These are phyloP conservation scores for Moesziomyces sp. DNA, from an alignment of 1,284 basidiomycete species.

Conservation along the genomic window DNA sequence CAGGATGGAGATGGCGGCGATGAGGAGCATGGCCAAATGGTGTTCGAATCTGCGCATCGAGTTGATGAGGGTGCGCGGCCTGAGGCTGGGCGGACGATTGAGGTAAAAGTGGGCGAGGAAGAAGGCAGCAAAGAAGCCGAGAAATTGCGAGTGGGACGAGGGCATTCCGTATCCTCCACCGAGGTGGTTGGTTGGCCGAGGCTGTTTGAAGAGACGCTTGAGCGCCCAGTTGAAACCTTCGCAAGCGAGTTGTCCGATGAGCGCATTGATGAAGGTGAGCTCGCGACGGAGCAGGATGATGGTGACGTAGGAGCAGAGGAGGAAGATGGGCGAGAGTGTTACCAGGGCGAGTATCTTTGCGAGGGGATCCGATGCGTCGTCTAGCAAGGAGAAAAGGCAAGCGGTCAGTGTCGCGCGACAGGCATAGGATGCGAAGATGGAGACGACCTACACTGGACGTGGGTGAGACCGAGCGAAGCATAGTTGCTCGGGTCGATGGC, in stretches of 20 bases:
- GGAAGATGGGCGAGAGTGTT: slow-evolving; percentile 63
- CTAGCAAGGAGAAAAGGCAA: background rate
- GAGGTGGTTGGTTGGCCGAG: slow-evolving; percentile 76
- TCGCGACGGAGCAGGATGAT: slow-evolving; percentile 81
- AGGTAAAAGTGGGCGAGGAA: slow-evolving; percentile 78
- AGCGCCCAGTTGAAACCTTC: slow-evolving; percentile 79
- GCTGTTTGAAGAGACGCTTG: slow-evolving; percentile 77
- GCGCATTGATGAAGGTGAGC: slow-evolving; percentile 81
- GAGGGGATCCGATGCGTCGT: slow-evolving; percentile 53
- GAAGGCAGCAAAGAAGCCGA: slow-evolving; percentile 85
- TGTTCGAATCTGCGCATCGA: slow-evolving; percentile 51
- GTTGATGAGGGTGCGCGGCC: slow-evolving; percentile 55
- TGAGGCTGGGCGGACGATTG: slow-evolving; percentile 75
- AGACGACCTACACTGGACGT: slow-evolving; percentile 56
- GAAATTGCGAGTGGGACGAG: slow-evolving; percentile 86
- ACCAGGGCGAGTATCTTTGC: slow-evolving; percentile 57
- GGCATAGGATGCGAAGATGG: background rate
- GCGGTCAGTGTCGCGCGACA: background rate
- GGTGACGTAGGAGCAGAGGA: slow-evolving; percentile 75
- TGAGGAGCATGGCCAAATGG: slow-evolving; percentile 71
- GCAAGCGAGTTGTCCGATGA: slow-evolving; percentile 80
- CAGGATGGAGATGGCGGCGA: slow-evolving; percentile 73
- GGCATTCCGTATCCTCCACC: slow-evolving; percentile 86
- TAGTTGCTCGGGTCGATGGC: slow-evolving; percentile 54
- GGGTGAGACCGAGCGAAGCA: slow-evolving; percentile 59